phyloP scores from a whole-genome alignment of 805 yeast genomes.

The Candida xyloterini region DNA sequence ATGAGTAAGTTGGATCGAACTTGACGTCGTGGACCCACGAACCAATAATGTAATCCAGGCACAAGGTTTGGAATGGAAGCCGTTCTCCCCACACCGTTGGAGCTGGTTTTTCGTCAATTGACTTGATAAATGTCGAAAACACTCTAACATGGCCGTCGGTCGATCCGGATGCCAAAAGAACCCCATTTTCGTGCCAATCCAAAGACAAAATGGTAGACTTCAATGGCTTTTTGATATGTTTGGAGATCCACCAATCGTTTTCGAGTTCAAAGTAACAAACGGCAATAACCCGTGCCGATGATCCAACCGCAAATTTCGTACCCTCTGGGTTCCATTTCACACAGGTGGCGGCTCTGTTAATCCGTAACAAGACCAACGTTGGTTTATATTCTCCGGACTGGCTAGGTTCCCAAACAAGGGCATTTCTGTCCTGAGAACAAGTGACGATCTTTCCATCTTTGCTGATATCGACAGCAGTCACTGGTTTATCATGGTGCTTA shows the following conservation, averaged over 20 bases:
- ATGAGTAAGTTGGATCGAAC: slow-evolving; percentile 77
- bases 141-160: slow-evolving; percentile 92
- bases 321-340: slow-evolving; percentile 96
- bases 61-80: slow-evolving; percentile 88
- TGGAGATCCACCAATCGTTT: slow-evolving; percentile 99
- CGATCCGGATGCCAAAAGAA: slow-evolving; percentile 84
- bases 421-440: slow-evolving; percentile 96
- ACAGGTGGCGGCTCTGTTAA: slow-evolving; percentile 91
- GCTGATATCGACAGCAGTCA: slow-evolving; percentile 92
- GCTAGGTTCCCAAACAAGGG: slow-evolving; percentile 89
- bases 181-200: slow-evolving; percentile 93
- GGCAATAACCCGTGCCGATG: slow-evolving; percentile 91
- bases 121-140: slow-evolving; percentile 84
- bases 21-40: slow-evolving; percentile 92
- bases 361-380: slow-evolving; percentile 86
- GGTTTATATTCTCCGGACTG: slow-evolving; percentile 67
- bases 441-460: slow-evolving; percentile 88
- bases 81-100: slow-evolving; percentile 91
- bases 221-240: slow-evolving; percentile 94
- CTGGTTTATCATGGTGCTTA: slow-evolving; percentile 86
- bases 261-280: slow-evolving; percentile 94
- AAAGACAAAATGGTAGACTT: slow-evolving; percentile 79
- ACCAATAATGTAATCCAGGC: slow-evolving; percentile 74
- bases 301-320: slow-evolving; percentile 94
- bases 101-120: slow-evolving; percentile 78